Base-by-base conservation (phyloP, 495 filamentous ascomycete genomes). In the Cenococcum geophilum region DNA sequence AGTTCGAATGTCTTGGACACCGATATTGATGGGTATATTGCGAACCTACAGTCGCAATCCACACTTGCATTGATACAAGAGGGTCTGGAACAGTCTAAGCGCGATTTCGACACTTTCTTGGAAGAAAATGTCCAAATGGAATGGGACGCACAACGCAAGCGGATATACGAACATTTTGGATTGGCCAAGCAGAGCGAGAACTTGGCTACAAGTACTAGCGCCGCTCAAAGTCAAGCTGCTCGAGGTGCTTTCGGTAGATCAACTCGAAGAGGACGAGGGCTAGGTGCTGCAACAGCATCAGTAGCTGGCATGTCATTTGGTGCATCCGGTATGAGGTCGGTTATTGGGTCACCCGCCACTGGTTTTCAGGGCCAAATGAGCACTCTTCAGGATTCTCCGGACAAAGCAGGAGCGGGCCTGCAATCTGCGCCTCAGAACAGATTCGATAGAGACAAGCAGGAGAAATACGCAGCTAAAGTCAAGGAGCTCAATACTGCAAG, bases 91-190 rank as follows among this genome's bases (percentile, higher is more conserved):
- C 84, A 91, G 58, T 89, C 91, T 14, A 85, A 90, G 43, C 84
- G 83, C 18, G 92, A 97, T 69, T 97, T 99, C 65, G 91, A 99
- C 70, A 73, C 80, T 42, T 97, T 95, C 72, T 76, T 99, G 48
- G 93, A 97, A 70, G 91, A 95, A 64, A 92, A 93, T 69, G 86
- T 97, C 6, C 89, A 89, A 8, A 86, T 93, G 78, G 89, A 97
- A 72, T 97, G 92, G 92, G 91, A 97, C 58, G 84, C 86, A 5
- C 93, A 97, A 74, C 86, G 92, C 40, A 88, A 86, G 70, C 84
- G 85, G 56, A 96, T 97, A 55, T 96, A 96, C 71, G 84, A 96
- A 68, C 93, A 99, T 70, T 97, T 99, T 71, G 93, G 93, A 8
- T 86, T 99, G 43, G 87, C 81, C 53, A 70, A 27, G 64, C 74